Conservation (phyloP, 2,329 filamentous ascomycete species). For the Neopestalotiopsis sp. region DNA sequence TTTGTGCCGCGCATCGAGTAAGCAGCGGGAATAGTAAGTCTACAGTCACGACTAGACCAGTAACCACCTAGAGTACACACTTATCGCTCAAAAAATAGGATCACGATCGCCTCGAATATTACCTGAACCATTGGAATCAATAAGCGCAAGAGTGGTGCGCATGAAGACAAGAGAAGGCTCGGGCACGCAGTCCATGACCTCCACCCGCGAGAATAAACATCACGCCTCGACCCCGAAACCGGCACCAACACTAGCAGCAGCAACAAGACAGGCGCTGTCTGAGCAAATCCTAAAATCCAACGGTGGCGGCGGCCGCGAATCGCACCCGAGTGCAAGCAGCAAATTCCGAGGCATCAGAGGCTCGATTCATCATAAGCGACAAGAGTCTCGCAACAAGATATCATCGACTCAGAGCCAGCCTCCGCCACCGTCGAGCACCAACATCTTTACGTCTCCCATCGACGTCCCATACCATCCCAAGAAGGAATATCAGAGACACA, state of each 20-base stretch:
- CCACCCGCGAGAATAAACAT: not conserved
- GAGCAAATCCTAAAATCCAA: not conserved
- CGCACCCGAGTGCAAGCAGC: slow-evolving; percentile 8
- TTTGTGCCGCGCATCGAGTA: too few relatives aligned
- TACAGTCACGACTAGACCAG: too few relatives aligned
- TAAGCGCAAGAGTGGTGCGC: not conserved
- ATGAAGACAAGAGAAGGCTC: not conserved
- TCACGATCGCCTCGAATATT: too few relatives aligned
- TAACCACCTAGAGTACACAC: too few relatives aligned
- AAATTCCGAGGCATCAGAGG: slow-evolving; percentile 4
- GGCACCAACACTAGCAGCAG: not conserved
- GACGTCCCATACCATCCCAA: not conserved
- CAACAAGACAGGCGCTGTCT: not conserved
- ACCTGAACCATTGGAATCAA: too few relatives aligned
- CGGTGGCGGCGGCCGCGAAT: not conserved
- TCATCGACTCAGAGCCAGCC: not conserved
- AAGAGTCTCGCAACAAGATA: not conserved
- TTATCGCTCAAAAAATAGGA: too few relatives aligned
- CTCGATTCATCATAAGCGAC: not conserved
- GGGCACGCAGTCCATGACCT: not conserved
- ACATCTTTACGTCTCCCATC: not conserved
- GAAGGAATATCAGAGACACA: not conserved
- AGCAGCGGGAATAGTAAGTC: too few relatives aligned
- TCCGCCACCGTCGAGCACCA: not conserved
- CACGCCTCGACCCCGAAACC: not conserved